Conservation (phyloP, 805 yeast species). For the Monosporozyma siamensis region DNA sequence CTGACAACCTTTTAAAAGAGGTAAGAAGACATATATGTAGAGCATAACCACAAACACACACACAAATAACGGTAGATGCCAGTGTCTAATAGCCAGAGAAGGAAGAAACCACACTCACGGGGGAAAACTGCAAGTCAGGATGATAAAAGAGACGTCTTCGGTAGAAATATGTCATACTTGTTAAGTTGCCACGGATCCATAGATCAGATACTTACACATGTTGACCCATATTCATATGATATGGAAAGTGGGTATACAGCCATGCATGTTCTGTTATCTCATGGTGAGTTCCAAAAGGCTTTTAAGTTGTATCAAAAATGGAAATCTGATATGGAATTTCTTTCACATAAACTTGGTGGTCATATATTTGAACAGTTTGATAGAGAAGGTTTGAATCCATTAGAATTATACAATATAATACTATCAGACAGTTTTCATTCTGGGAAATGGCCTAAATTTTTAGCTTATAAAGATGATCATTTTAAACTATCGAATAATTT, state of each 20-base stretch:
- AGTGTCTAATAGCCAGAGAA: not conserved
- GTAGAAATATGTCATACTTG: constrained; percentile 37
- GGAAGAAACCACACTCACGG: not conserved
- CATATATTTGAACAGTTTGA: constrained; percentile 45
- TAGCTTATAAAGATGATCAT: not conserved
- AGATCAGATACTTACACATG: constrained; percentile 7
- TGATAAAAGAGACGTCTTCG: constrained; percentile 46
- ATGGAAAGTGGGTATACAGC: constrained; percentile 77
- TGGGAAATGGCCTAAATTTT: not conserved
- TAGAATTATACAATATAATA: constrained; percentile 42
- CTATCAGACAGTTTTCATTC: not conserved
- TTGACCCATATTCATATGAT: constrained; percentile 43
- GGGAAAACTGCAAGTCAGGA: not conserved
- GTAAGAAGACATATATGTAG: too few relatives aligned
- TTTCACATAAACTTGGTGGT: constrained; percentile 15
- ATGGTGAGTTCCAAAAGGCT: constrained; percentile 27
- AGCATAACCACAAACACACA: too few relatives aligned
- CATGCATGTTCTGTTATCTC: constrained; percentile 50
- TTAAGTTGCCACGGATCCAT: constrained; percentile 15
- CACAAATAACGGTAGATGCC: too few relatives aligned
- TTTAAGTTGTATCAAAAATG: constrained; percentile 22
- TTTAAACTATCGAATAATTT: not conserved
- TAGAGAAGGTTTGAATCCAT: constrained; percentile 60
- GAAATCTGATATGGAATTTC: constrained; percentile 18
- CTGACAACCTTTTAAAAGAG: too few relatives aligned